Base-by-base conservation (phyloP, 192 early-diverging fungal species). In the Linnemannia elongata region DNA sequence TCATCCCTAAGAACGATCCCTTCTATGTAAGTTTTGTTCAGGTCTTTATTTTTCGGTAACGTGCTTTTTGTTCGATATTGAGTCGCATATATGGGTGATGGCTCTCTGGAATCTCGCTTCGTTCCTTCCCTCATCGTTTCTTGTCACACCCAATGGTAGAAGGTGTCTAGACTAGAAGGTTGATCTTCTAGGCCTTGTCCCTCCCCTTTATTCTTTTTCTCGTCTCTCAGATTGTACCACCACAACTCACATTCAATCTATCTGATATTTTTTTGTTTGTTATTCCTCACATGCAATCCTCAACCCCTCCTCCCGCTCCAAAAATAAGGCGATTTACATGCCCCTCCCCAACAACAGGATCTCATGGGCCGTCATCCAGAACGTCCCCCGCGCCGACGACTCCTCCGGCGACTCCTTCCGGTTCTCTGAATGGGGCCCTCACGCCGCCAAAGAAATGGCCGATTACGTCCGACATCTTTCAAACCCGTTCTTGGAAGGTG, bases 281-380 rank as follows among this genome's bases (percentile, higher is more conserved):
- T 24, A 30, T 30, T 52, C 49, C 0, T 5, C 47, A 3, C 38
- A 39, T 5, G 6, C 38, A 39, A 39, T 49, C 17, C 47, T 17
- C 12, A 15, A 15, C 47, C 47, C 47, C 47, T 15, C 47, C 18
- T 52, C 18, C 49, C 49, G 17, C 49, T 52, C 49, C 0, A 18
- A 18, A 15, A 52, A 52, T 22, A 52, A 79, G 79, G 72, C 79
- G 12, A 68, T 80, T 20, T 80, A 74, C 24, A 80, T 80, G 79
- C 79, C 79, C 20, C 22, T 80, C 1, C 79, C 79, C 1, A 41
- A 38, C 15, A 80, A 80, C 42, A 63, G 72, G 27, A 30, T 80
- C 27, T 74, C 79, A 1, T 80, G 70, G 70, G 79, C 79, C 2
- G 57, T 80, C 10, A 80, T 80, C 33, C 79, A 80, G 54, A 80